Base-by-base conservation (phyloP, 1,139 yeast genomes). In the Pichia cactophila region DNA sequence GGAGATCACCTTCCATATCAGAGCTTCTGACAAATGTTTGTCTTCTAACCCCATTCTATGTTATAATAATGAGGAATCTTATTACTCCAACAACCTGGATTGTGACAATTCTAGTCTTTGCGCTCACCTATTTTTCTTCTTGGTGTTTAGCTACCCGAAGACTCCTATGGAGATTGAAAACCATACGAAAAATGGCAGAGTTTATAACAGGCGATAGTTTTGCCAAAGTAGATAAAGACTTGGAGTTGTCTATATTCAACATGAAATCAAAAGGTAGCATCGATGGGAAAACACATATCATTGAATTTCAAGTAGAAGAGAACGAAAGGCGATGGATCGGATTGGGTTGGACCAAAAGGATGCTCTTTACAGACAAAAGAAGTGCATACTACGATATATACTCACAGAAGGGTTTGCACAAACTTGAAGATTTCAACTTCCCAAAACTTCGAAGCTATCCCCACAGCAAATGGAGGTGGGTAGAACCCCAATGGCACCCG, bases 301-400 rank as follows among this genome's bases (percentile, higher is more conserved):
- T 80, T 1, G 65, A 72, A 46, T 79, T 80, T 56, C 77, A 73
- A 49, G 64, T 80, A 1, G 60, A 76, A 42, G 83, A 81, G 55
- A 77, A 80, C 56, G 81, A 81, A 59, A 68, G 86, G 57, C 67
- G 84, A 48, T 80, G 85, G 84, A 46, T 79, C 4, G 84, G 81
- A 0, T 52, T 80, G 23, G 86, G 85, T 5, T 80, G 85, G 85
- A 66, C 75, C 40, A 70, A 72, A 45, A 66, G 69, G 37, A 59
- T 78, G 41, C 59, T 79, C 16, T 83, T 84, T 1, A 68, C 69
- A 50, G 86, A 80, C 55, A 20, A 12, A 8, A 59, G 83, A 38
- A 58, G 76, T 1, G 68, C 70, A 36, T 80, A 66, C 56, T 77
- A 82, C 41, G 73, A 69, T 53, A 72, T 66, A 33, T 64, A 69